phyloP scores from a whole-genome alignment of 768 basidiomycete species.

The Boletus sp. region DNA sequence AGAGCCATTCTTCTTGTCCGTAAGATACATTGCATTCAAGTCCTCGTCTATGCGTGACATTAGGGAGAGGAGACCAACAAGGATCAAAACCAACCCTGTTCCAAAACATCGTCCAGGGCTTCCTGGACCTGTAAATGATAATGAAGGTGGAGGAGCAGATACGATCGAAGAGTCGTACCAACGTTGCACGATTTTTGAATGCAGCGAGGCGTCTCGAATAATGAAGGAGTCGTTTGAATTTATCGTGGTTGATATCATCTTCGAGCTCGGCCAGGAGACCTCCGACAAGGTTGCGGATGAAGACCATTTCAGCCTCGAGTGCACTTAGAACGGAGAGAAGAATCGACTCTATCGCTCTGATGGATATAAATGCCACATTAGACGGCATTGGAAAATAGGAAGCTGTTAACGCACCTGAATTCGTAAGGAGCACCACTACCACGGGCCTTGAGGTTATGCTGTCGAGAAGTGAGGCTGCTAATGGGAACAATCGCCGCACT shows the following conservation, averaged over 20 bases:
- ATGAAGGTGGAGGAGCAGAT: not conserved
- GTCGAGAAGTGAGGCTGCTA: conserved; percentile 12
- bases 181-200: conserved; percentile 87
- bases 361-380: conserved; percentile 14
- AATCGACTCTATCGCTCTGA: conserved; percentile 91
- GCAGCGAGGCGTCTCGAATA: conserved; percentile 85
- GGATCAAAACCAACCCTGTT: conserved; percentile 60
- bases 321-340: conserved; percentile 89
- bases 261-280: conserved; percentile 90
- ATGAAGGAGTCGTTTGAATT: conserved; percentile 86
- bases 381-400: conserved; percentile 11
- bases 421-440: conserved; percentile 75
- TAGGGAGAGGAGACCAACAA: not conserved
- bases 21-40: conserved; percentile 92
- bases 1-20: conserved; percentile 67
- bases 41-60: conserved; percentile 70
- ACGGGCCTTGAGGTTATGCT: conserved; percentile 84
- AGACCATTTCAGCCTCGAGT: conserved; percentile 94
- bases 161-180: conserved; percentile 43
- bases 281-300: conserved; percentile 86
- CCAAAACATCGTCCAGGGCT: conserved; percentile 86
- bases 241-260: conserved; percentile 92
- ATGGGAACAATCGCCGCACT: conserved; percentile 10
- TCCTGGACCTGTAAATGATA: conserved; percentile 64
- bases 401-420: conserved; percentile 57